Base-by-base conservation (phyloP, 208 protist species). In the Wallacemonas rigidus region DNA sequence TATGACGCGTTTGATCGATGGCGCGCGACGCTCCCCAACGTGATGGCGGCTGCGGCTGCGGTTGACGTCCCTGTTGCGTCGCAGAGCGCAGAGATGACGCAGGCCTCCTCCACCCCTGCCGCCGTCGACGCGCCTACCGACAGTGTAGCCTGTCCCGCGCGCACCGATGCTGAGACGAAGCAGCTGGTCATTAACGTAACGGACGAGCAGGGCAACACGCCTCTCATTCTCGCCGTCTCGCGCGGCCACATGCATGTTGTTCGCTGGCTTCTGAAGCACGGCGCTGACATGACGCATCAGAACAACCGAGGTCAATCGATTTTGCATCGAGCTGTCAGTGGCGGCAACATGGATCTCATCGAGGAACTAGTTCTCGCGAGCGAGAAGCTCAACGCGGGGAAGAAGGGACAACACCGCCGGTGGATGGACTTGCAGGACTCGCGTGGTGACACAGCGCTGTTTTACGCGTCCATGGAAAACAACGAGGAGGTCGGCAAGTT, bases 401-500 rank as follows among this genome's bases (percentile, higher is more conserved):
- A 67, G 36, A 81, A 75, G 63, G 74, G 60, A 15, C 75, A 71
- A 6, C 88, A 93, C 61, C 82, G 80, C 39, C 79, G 75, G n/a
- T 95, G 86, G 79, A 82, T 97, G 69, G 87, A 97, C 72, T 41
- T 91, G 38, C 91, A 93, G 55, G 91, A 97, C 77, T 72, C 69
- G 12, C 83, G 79, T 47, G 93, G 93, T 12, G 87, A 97, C 69
- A 94, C 91, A 3, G 89, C 91, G 6, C 76, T 97, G 26, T 95
- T 96, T 79, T 97, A 97, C 73, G 93, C 93, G 1, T 94, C 91
- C 5, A 87, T 88, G 84, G 93, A 97, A 45, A 92, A 97, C 69
- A 96, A 97, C 58, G 90, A 96, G 65, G 93, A 97, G 62, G 56
- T 97, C 1, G 93, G 93, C 1, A 76, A 83, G 26, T 95, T 85